These are phyloP conservation scores for Neonectria faginata DNA, from an alignment of 2,329 filamentous ascomycete species.

Conservation along the genomic window DNA sequence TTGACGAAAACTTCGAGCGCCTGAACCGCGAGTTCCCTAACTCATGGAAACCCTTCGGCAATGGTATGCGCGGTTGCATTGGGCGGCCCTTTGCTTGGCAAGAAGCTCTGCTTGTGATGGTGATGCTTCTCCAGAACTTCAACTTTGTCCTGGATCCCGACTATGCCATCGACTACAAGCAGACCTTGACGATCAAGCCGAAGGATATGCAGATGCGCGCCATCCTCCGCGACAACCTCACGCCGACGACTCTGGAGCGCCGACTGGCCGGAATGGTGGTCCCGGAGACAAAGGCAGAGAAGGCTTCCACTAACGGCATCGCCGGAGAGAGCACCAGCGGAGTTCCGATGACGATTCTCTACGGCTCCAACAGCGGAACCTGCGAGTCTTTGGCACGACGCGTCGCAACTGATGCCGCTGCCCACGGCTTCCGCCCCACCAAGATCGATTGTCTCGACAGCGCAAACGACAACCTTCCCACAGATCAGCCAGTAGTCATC, in stretches of 20 bases:
- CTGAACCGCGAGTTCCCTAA: slow-evolving; percentile 70
- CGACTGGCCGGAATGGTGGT: slow-evolving; percentile 52
- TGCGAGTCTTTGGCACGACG: slow-evolving; percentile 76
- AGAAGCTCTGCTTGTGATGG: slow-evolving; percentile 71
- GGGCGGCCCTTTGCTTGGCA: slow-evolving; percentile 80
- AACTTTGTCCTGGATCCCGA: slow-evolving; percentile 71
- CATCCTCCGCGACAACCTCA: slow-evolving; percentile 60
- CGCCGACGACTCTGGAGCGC: slow-evolving; percentile 58
- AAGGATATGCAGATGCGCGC: slow-evolving; percentile 72
- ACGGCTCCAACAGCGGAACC: slow-evolving; percentile 79
- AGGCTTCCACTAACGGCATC: slow-evolving; percentile 23
- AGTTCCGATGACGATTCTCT: slow-evolving; percentile 70
- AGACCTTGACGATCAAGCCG: slow-evolving; percentile 71
- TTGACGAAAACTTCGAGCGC: slow-evolving; percentile 73
- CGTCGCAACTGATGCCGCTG: slow-evolving; percentile 67
- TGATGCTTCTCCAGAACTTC: slow-evolving; percentile 77
- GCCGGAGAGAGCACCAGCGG: slow-evolving; percentile 32
- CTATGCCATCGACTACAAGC: slow-evolving; percentile 66
- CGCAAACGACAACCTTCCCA: slow-evolving; percentile 69
- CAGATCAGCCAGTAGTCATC: slow-evolving; percentile 70
- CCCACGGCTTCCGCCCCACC: slow-evolving; percentile 68
- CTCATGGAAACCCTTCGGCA: slow-evolving; percentile 79
- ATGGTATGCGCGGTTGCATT: slow-evolving; percentile 76
- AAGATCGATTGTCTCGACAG: slow-evolving; percentile 68
- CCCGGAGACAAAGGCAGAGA: slow-evolving; percentile 13